phyloP scores from a whole-genome alignment of 2,329 filamentous ascomycete species.

The Fonsecaea pugnacius region DNA sequence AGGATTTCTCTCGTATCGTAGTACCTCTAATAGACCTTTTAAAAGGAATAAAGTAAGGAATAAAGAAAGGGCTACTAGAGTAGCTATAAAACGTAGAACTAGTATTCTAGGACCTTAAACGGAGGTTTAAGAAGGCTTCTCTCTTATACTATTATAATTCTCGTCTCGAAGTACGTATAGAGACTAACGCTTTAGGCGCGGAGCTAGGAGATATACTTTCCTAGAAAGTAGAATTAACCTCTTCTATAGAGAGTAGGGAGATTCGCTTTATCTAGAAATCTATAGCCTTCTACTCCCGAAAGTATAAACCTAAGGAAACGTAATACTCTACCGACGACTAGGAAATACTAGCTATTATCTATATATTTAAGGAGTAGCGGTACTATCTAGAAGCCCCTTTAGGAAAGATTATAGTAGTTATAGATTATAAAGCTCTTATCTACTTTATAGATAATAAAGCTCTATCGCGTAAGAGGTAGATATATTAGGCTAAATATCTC shows the following conservation, averaged over 20 bases:
- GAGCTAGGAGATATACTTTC: neutral
- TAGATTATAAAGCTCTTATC: neutral
- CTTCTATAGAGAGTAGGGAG: neutral
- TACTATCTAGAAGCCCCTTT: neutral
- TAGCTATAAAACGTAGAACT: neutral
- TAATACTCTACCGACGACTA: neutral
- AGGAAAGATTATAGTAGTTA: neutral
- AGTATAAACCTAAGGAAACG: neutral
- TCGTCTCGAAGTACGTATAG: neutral
- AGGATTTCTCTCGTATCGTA: neutral
- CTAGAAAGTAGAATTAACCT: neutral
- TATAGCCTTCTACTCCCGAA: neutral
- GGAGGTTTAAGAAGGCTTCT: neutral
- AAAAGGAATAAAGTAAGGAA: neutral
- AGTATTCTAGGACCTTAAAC: neutral
- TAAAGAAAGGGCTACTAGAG: neutral
- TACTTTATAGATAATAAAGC: neutral
- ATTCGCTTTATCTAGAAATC: neutral
- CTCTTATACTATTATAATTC: neutral
- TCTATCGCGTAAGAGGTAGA: neutral
- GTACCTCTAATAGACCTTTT: neutral
- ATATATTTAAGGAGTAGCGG: constrained; percentile 2
- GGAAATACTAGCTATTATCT: constrained; percentile 4
- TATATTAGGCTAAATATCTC: neutral
- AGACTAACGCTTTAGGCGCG: neutral